Evolutionary conservation across 371 early-diverging fungal genomes (phyloP), one percentile per base, ranked within the genome.

Genomic region (Saksenaea vasiformis): DNA sequence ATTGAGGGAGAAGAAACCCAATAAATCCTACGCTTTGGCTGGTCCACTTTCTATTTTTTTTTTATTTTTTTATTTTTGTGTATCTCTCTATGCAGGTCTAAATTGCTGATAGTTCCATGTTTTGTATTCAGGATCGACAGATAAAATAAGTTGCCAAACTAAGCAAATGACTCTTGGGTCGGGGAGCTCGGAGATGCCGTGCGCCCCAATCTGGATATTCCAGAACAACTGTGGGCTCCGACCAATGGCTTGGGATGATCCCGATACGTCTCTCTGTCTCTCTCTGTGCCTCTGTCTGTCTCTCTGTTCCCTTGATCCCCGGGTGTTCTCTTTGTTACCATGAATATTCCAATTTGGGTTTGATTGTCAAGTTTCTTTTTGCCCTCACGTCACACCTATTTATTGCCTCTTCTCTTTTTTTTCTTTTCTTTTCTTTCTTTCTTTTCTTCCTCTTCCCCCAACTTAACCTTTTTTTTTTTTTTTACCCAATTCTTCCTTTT

Each of bases 1-100:
- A 82, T 90, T 22, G 93, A 93, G 63, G 78, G 70, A n/a, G 91
- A 91, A 27, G 68, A 82, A 60, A 17, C 65, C 7, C 31, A 31
- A 31, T 31, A 31, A 53, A 34, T 36, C 11, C 26, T 27, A 15
- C 17, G 22, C 11, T 31, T n/a, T 62, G 63, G 63, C 63, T 62
- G 63, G 63, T 41, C 56, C 63, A 62, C 27, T 24, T 7, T 26
- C 31, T 28, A 10, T 39, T 4, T 41, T 34, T 28, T 26, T 27
- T 36, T 26, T 54, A 34, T 24, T 53, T 19, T 54, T 53, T 54
- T 54, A 54, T 24, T 51, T 26, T 47, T 54, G 13, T 44, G 27
- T 22, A 13, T 54, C n/a, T 37, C 14, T 59, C 24, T 59, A 54
- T 27, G 47, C 54, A 41, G 37, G n/a, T 17, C 24, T 62, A 39